Evolutionary conservation across 1,284 basidiomycete species (phyloP), one percentile per base, ranked within the genome.

Genomic region (Fomitopsis palustris): DNA sequence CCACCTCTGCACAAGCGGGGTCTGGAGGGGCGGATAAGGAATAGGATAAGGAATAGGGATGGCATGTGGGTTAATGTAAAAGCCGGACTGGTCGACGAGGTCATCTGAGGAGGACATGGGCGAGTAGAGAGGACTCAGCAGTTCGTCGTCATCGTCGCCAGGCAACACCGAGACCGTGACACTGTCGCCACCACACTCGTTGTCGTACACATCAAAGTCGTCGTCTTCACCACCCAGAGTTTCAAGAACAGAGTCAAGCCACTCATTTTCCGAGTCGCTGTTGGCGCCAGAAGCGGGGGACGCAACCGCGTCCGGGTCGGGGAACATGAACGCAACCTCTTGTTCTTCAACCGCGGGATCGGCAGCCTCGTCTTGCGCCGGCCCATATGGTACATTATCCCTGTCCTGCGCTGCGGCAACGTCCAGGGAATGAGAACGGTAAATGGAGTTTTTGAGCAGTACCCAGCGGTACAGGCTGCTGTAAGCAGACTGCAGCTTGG

Each of bases 401-500:
- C 70, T 70, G 62, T 68, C 65, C n/a, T 69, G 62, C 55, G 73
- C 65, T 54, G 70, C 63, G 59, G 66, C 62, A 55, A 67, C 66
- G 58, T 63, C 60, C 57, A 67, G 71, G 66, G 79, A 73, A 59
- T 79, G 78, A 65, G 83, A 81, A 68, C 77, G 79, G 64, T 83
- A 74, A 65, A 92, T 81, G 39, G 87, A 90, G 74, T 92, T 92
- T 87, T 91, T 91, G 72, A 92, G 81, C 60, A 92, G 80, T 58
- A 92, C 90, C 87, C 88, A 91, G 71, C 90, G 88, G 72, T 90
- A 88, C 76, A 92, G 81, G 75, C 84, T 90, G 77, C 81, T 80
- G 66, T 81, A 71, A 67, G 83, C 85, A 62, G 79, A 73, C 64
- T 85, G 84, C 75, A 92, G 80, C 79, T 92, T 92, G 74, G 78